Evolutionary conservation across 768 basidiomycete genomes (phyloP).

Genomic region (Mycena metata): DNA sequence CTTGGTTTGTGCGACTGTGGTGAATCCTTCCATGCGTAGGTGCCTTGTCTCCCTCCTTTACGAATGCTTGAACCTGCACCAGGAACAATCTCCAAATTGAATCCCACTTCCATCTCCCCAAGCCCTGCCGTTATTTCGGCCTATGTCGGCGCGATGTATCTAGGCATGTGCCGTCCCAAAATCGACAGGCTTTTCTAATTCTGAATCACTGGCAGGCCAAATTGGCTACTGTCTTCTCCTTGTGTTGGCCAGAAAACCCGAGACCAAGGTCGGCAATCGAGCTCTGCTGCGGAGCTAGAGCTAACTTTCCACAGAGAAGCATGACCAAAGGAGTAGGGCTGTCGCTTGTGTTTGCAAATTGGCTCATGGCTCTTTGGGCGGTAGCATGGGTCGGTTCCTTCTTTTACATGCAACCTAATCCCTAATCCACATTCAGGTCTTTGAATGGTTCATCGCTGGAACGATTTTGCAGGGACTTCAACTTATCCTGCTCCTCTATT

Average conservation of each 20-base stretch:
- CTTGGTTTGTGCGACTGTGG: conserved; percentile 75
- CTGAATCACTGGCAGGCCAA: conserved; percentile 51
- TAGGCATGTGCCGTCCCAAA: conserved; percentile 41
- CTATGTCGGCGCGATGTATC: conserved; percentile 73
- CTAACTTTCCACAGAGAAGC: conserved; percentile 59
- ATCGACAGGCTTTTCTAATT: no score
- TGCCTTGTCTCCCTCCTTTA: conserved; percentile 22
- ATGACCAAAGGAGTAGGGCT: conserved; percentile 86
- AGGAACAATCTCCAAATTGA: conserved; percentile 65
- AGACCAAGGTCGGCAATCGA: conserved; percentile 77
- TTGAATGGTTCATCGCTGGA: conserved; percentile 82
- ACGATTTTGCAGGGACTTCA: conserved; percentile 82
- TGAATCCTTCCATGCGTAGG: conserved; percentile 73
- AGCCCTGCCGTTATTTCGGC: conserved; percentile 66
- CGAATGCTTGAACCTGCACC: background rate
- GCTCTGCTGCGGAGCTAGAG: background rate
- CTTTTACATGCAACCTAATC: background rate
- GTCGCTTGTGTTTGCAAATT: conserved; percentile 82
- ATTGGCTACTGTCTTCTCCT: conserved; percentile 89
- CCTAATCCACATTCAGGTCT: conserved; percentile 56
- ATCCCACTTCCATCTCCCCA: conserved; percentile 83
- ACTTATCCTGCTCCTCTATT: conserved; percentile 78
- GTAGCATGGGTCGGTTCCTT: conserved; percentile 73
- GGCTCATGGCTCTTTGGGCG: conserved; percentile 85
- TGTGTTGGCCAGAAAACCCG: conserved; percentile 75